These are phyloP conservation scores for Quercus ilex DNA, from an alignment of 306 rosid genomes.

Conservation along the genomic window DNA sequence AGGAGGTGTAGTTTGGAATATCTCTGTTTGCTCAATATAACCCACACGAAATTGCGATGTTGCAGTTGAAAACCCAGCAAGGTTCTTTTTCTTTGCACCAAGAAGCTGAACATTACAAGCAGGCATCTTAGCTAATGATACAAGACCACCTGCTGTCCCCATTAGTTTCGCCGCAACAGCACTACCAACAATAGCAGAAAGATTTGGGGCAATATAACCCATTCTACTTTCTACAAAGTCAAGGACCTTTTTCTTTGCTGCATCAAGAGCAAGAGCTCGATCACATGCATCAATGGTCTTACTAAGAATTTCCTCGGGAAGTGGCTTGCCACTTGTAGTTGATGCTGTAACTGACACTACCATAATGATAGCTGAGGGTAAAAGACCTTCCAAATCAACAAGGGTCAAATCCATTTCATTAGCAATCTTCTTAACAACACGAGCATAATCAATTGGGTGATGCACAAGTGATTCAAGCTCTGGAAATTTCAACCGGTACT, in stretches of 20 bases:
- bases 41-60: constrained; percentile 93
- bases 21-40: constrained; percentile 86
- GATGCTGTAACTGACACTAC: constrained; percentile 98
- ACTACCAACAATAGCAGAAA: constrained; percentile 89
- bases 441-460: constrained; percentile 95
- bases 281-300: constrained; percentile 89
- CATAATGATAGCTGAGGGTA: constrained; percentile 92
- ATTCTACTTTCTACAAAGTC: constrained; percentile 96
- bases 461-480: constrained; percentile 95
- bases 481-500: constrained; percentile 86
- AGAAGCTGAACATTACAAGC: constrained; percentile 99
- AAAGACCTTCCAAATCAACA: constrained; percentile 92
- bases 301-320: constrained; percentile 74
- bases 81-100: constrained; percentile 91
- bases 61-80: constrained; percentile 94
- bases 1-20: constrained; percentile 88
- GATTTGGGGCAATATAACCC: constrained; percentile 96
- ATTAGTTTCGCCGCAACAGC: constrained; percentile 96
- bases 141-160: constrained; percentile 93
- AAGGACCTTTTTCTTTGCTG: constrained; percentile 86
- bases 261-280: constrained; percentile 88
- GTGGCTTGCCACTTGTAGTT: constrained; percentile 98
- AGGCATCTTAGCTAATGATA: constrained; percentile 88
- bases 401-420: constrained; percentile 91
- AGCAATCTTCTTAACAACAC: constrained; percentile 95